These are phyloP conservation scores for Stachybotrys echinatus DNA, from an alignment of 2,329 filamentous ascomycete species.

Conservation along the genomic window DNA sequence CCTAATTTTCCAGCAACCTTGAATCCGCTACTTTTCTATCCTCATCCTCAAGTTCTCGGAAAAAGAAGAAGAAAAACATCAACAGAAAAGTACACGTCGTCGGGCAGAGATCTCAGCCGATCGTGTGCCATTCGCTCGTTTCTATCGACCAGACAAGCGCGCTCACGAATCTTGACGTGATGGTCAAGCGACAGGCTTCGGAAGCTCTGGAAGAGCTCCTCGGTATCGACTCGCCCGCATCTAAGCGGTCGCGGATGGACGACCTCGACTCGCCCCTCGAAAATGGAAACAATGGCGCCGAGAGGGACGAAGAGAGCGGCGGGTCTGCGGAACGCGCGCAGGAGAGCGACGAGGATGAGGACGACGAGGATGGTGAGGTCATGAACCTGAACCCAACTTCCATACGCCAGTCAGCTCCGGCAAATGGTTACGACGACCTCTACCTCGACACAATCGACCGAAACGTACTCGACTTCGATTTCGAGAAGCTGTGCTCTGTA, in stretches of 20 bases:
- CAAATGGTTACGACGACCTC: slow-evolving; percentile 87
- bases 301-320: slow-evolving; percentile 14
- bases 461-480: slow-evolving; percentile 92
- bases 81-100: too few species aligned
- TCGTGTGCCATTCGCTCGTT: too few species aligned
- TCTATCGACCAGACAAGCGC: too few species aligned
- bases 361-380: slow-evolving; percentile 10
- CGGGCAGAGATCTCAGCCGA: too few species aligned
- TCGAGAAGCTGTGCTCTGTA: slow-evolving; percentile 96
- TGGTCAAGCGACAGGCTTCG: slow-evolving; percentile 54
- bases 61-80: too few species aligned
- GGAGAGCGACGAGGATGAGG: slow-evolving; percentile 25
- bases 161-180: slow-evolving; percentile 7
- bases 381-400: slow-evolving; percentile 25
- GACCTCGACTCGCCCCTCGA: slow-evolving; percentile 35
- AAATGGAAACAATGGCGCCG: slow-evolving; percentile 22
- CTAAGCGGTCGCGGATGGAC: slow-evolving; percentile 52
- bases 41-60: too few species aligned
- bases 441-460: slow-evolving; percentile 98
- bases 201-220: slow-evolving; percentile 54
- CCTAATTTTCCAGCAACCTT: too few species aligned
- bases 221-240: slow-evolving; percentile 50
- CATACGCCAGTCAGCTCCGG: slow-evolving; percentile 68
- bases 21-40: too few species aligned
- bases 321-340: slow-evolving; percentile 20